These are phyloP conservation scores for Metrosideros polymorpha DNA, from an alignment of 441 rosid species.

Conservation along the genomic window DNA sequence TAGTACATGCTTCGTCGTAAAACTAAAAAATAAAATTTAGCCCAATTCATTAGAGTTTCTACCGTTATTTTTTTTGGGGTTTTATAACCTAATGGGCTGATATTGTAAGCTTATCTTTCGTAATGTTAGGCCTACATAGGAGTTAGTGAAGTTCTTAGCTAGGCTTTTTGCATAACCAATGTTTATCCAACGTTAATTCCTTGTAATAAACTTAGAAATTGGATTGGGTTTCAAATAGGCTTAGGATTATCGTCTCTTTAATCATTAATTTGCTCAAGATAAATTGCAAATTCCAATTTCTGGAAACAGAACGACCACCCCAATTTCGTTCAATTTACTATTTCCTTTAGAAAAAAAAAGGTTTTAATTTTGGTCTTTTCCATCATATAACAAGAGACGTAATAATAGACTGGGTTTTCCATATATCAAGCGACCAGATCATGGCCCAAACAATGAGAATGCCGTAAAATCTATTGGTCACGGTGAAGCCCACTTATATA, in stretches of 20 bases:
- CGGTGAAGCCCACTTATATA: neutral
- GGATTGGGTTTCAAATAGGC: neutral
- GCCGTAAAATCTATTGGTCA: neutral
- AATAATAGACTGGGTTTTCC: no score
- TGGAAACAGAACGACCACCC: neutral
- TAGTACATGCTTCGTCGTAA: neutral
- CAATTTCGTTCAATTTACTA: neutral
- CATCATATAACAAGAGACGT: no score
- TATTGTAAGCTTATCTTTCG: neutral
- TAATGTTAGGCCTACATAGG: neutral
- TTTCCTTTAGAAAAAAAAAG: no score
- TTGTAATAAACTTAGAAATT: neutral
- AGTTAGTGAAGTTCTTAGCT: neutral
- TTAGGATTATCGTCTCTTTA: neutral
- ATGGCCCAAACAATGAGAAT: neutral
- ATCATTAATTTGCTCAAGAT: neutral
- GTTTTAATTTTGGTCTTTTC: no score
- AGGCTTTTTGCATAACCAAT: neutral
- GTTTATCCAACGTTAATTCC: neutral
- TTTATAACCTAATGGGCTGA: neutral
- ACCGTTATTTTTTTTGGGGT: neutral
- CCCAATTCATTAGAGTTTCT: neutral
- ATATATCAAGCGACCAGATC: neutral
- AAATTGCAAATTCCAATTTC: neutral
- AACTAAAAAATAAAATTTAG: no score